Percentiles rank a stretch among this genome's conserved stretches.
phyloP scores from a whole-genome alignment of 768 basidiomycete species.

The Suillus brevipes region DNA sequence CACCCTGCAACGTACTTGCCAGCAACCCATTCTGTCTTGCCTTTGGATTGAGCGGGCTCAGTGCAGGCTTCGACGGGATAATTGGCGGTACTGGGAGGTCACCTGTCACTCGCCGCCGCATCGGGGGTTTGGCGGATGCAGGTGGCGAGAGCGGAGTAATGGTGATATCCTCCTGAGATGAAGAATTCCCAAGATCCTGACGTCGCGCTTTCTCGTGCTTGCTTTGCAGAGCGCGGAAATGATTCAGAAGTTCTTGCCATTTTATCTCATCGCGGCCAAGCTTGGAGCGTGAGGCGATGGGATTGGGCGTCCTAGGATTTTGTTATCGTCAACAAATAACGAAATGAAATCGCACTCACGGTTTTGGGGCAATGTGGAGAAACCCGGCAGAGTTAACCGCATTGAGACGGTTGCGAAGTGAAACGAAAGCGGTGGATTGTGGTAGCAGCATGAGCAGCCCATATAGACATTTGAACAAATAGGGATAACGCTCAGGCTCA shows the following conservation, averaged over 20 bases:
- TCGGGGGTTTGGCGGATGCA: slow-evolving; percentile 39
- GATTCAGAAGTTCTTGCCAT: slow-evolving; percentile 91
- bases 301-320: slow-evolving; percentile 33
- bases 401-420: slow-evolving; percentile 88
- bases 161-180: background rate
- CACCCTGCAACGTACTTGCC: slow-evolving; percentile 35
- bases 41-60: slow-evolving; percentile 77
- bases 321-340: background rate
- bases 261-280: slow-evolving; percentile 87
- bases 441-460: slow-evolving; percentile 96
- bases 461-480: slow-evolving; percentile 96
- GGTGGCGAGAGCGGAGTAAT: slow-evolving; percentile 1
- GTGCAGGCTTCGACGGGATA: slow-evolving; percentile 39
- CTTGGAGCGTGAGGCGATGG: slow-evolving; percentile 68
- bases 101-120: slow-evolving; percentile 66
- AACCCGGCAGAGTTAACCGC: slow-evolving; percentile 96
- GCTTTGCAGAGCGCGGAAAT: slow-evolving; percentile 87
- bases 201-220: slow-evolving; percentile 92
- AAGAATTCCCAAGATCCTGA: slow-evolving; percentile 56
- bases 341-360: slow-evolving; percentile 46
- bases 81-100: slow-evolving; percentile 37
- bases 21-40: slow-evolving; percentile 51
- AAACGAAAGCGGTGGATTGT: slow-evolving; percentile 95
- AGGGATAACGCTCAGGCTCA: slow-evolving; percentile 95
- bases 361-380: slow-evolving; percentile 83